These are phyloP conservation scores for Papiliotrema laurentii DNA, from an alignment of 1,284 basidiomycete species.

Conservation along the genomic window DNA sequence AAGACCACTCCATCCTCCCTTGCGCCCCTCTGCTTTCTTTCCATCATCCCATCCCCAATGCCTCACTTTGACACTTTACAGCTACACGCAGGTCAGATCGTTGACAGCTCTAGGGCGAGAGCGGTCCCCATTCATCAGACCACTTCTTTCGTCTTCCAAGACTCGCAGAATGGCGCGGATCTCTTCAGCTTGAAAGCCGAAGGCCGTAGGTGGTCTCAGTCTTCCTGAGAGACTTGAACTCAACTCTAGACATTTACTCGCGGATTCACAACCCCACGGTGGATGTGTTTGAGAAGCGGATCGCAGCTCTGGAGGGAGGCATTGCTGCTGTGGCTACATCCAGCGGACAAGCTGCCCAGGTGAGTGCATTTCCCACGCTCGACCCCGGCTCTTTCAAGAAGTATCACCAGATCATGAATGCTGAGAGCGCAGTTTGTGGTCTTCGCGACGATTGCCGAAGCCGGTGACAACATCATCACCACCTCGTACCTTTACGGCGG, in stretches of 20 bases:
- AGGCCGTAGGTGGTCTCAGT: not conserved
- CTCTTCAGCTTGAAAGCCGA: slow-evolving; percentile 66
- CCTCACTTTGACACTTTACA: slow-evolving; percentile 62
- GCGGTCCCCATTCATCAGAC: slow-evolving; percentile 74
- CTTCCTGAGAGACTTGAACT: not conserved
- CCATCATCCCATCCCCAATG: too few species aligned
- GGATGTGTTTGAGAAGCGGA: slow-evolving; percentile 77
- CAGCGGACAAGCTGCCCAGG: slow-evolving; percentile 63
- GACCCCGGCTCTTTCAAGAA: not conserved
- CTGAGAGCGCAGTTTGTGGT: slow-evolving; percentile 66
- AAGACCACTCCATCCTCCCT: too few species aligned
- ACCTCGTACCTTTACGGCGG: slow-evolving; percentile 67
- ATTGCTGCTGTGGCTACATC: slow-evolving; percentile 71
- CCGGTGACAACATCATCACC: slow-evolving; percentile 78
- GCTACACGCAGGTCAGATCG: slow-evolving; percentile 72
- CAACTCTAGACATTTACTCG: slow-evolving; percentile 67
- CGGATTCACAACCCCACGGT: slow-evolving; percentile 80
- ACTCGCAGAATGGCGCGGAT: slow-evolving; percentile 75
- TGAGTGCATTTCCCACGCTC: too few species aligned
- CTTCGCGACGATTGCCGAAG: slow-evolving; percentile 59
- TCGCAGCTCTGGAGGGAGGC: slow-evolving; percentile 78
- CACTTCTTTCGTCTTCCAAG: slow-evolving; percentile 68
- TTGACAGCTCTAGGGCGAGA: slow-evolving; percentile 57
- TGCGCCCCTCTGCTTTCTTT: too few species aligned
- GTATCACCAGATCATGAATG: not conserved